Conservation (phyloP, 2,329 filamentous ascomycete genomes). For the Trichoderma guizhouense region DNA sequence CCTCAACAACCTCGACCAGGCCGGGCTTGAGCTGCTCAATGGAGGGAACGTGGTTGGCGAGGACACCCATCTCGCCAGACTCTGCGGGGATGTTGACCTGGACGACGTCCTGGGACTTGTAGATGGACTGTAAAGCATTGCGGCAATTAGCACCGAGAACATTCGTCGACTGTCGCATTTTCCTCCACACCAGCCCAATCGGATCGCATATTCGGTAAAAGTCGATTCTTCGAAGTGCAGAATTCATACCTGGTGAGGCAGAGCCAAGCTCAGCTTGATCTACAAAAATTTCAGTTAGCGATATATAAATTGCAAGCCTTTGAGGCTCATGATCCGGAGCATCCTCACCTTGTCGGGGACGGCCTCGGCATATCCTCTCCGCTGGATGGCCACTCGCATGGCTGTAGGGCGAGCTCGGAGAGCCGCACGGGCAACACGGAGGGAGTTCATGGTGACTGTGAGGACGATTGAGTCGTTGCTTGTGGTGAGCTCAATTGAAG, state of each 20-base stretch:
- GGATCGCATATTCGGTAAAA: constrained; percentile 25
- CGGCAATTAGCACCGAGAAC: constrained; percentile 47
- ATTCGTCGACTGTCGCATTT: constrained; percentile 27
- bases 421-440: constrained; percentile 88
- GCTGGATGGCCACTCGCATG: constrained; percentile 72
- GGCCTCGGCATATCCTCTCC: constrained; percentile 87
- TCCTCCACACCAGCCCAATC: constrained; percentile 27
- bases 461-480: constrained; percentile 50
- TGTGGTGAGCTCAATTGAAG: constrained; percentile 40
- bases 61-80: constrained; percentile 98
- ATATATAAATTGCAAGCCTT: constrained; percentile 6
- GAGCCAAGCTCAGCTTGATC: constrained; percentile 97
- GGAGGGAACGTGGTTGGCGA: constrained; percentile 97
- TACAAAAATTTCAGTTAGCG: constrained; percentile 31
- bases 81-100: constrained; percentile 99
- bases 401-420: constrained; percentile 77
- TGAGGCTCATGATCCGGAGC: constrained; percentile 19
- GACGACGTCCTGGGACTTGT: constrained; percentile 68
- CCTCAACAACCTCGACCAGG: constrained; percentile 91
- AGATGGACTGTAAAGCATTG: constrained; percentile 58
- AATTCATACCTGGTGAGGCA: constrained; percentile 91
- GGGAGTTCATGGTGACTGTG: constrained; percentile 77
- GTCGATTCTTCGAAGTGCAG: constrained; percentile 22
- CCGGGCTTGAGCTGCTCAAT: constrained; percentile 99
- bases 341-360: constrained; percentile 71